Evolutionary conservation across 1,284 basidiomycete genomes (phyloP), one percentile per base, ranked within the genome.

Genomic region (Irpex sp.): DNA sequence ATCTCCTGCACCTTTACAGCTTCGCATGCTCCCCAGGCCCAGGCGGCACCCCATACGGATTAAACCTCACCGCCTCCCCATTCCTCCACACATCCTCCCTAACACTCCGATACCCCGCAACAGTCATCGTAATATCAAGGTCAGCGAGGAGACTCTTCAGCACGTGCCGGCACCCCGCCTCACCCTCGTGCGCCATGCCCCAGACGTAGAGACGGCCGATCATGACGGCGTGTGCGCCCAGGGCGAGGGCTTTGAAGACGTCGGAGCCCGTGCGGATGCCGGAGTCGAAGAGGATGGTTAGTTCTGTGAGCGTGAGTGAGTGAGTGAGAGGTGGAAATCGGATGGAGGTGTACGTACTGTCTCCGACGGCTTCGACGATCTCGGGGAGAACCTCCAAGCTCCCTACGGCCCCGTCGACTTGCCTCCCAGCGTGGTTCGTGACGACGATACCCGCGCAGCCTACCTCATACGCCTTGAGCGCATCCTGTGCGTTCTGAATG

Each of bases 251-350:
- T 74, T 87, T 86, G 75, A 86, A 84, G 19, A 84, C 76, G 67
- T 87, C 85, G 15, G 82, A 70, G 9, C 81, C 85, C 9, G 81
- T 82, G 51, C 85, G 78, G 43, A 87, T 76, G 3, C 84, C 83
- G 17, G 83, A 85, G 70, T 88, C 86, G 69, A 87, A 87, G 31
- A 87, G 75, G 64, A 88, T 81, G 1, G 80, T 83, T 75, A 86
- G 79, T 64, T 81, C 82, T 82, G 67, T 17, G 4, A 19, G 9
- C 3, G 9, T 11, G 21, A 13, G 26, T 36, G 15, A 5, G 8
- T 55, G 11, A 55, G 9, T 31, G 21, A 26, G 17, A 31, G 3
- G 31, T 1, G 9, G 6, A 3, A 7, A 33, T 47, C n/a, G 54
- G 31, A 3, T n/a, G 36, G 19, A 39, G 43, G 17, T 51, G 47